A percentile compares a stretch with the other conserved stretches of the same genome.
These are phyloP conservation scores for Paspalum vaginatum DNA, from an alignment of 176 grass and related monocot genomes.

Conservation along the genomic window DNA sequence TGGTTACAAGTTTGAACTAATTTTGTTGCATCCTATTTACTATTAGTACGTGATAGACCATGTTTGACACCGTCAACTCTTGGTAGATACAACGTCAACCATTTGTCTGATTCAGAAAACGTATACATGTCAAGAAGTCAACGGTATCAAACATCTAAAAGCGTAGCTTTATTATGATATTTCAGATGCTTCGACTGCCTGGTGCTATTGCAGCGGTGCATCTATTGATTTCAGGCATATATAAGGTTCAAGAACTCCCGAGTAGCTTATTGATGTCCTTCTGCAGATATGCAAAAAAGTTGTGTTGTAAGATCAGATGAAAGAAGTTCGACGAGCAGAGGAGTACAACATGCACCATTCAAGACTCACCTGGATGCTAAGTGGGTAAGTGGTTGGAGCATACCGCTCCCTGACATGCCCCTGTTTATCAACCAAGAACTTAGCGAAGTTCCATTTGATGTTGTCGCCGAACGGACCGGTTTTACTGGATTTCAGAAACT, in stretches of 20 bases:
- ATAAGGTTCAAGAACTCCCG: conserved; percentile 6
- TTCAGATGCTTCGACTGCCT: not conserved
- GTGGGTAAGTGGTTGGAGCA: conserved; percentile 20
- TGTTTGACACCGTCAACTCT: no score
- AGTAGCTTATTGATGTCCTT: conserved; percentile 18
- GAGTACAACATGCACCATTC: not conserved
- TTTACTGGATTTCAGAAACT: conserved; percentile 28
- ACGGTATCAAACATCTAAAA: no score
- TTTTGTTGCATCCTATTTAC: no score
- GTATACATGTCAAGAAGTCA: no score
- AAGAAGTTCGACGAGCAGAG: not conserved
- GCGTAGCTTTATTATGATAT: not conserved
- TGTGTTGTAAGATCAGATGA: not conserved
- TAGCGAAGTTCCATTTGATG: conserved; percentile 37
- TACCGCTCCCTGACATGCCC: conserved; percentile 18
- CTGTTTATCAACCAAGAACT: conserved; percentile 34
- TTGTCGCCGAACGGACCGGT: not conserved
- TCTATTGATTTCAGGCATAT: not conserved
- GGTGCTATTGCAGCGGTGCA: not conserved
- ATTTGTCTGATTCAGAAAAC: no score
- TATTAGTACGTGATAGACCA: no score
- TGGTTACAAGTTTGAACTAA: no score
- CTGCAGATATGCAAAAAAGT: not conserved
- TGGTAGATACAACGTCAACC: no score
- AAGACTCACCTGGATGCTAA: conserved; percentile 15